Evolutionary conservation across 2,329 filamentous ascomycete genomes (phyloP).

Genomic region (Trichocomaceae sp.): DNA sequence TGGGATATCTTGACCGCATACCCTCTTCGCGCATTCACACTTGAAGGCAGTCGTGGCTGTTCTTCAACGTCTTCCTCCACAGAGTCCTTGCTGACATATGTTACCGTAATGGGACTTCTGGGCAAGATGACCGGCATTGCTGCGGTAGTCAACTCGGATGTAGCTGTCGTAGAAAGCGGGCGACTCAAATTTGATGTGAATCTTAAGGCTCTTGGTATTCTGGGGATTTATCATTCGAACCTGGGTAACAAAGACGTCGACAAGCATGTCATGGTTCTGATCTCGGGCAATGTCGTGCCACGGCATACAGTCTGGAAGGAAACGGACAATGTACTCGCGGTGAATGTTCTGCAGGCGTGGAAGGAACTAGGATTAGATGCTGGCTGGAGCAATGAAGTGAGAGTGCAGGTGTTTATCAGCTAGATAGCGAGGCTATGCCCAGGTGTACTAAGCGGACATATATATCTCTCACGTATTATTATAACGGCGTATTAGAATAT

Average conservation of each 20-base stretch:
- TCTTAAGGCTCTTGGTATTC: slow-evolving; percentile 69
- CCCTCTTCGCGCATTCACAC: slow-evolving; percentile 53
- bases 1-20: slow-evolving; percentile 80
- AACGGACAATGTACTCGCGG: slow-evolving; percentile 56
- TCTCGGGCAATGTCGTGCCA: slow-evolving; percentile 66
- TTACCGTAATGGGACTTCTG: slow-evolving; percentile 70
- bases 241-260: slow-evolving; percentile 56
- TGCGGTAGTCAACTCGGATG: slow-evolving; percentile 60
- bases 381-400: slow-evolving; percentile 75
- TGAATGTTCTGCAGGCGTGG: slow-evolving; percentile 76
- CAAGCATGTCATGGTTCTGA: slow-evolving; percentile 64
- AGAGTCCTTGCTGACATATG: slow-evolving; percentile 26
- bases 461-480: too few relatives aligned
- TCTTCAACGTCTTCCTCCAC: slow-evolving; percentile 16
- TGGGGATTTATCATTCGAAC: slow-evolving; percentile 68
- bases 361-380: slow-evolving; percentile 60
- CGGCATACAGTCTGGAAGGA: slow-evolving; percentile 54
- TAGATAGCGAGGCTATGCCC: slow-evolving; percentile 11
- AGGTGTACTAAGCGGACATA: too few relatives aligned
- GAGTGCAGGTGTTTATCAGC: slow-evolving; percentile 55
- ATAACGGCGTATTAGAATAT: too few relatives aligned
- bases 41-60: slow-evolving; percentile 25
- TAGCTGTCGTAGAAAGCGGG: slow-evolving; percentile 54
- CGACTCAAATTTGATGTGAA: slow-evolving; percentile 59
- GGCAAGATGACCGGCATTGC: slow-evolving; percentile 87